Conservation (phyloP, 495 filamentous ascomycete genomes). For the Neurospora sp. region DNA sequence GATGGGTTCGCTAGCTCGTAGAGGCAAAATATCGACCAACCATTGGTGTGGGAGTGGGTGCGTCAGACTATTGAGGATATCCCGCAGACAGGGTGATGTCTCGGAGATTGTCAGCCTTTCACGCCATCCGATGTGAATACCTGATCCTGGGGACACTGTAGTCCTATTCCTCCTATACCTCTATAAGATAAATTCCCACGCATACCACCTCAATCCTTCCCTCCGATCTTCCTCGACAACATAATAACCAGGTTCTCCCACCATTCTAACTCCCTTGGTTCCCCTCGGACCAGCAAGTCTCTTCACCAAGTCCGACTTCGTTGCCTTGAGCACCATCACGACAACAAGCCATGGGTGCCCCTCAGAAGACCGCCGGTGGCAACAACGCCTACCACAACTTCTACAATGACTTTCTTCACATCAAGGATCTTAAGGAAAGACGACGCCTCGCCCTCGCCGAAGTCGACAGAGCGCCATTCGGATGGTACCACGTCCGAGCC, state of each 20-base stretch:
- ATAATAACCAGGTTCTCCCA: background rate
- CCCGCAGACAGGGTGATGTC: background rate
- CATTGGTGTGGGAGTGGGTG: background rate
- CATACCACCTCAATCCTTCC: background rate
- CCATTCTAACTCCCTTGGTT: background rate
- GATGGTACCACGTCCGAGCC: constrained; percentile 66
- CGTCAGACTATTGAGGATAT: background rate
- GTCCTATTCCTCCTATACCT: background rate
- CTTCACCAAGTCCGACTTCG: background rate
- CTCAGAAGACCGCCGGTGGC: constrained; percentile 45
- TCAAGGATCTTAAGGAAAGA: constrained; percentile 60
- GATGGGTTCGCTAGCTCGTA: background rate
- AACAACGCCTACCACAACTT: constrained; percentile 63
- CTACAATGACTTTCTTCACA: constrained; percentile 51
- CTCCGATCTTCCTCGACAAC: background rate
- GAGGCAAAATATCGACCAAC: background rate
- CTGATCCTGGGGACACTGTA: background rate
- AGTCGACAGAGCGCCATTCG: constrained; percentile 67
- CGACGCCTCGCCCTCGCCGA: constrained; percentile 60
- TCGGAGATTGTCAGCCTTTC: background rate
- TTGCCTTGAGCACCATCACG: background rate
- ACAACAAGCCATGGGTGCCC: constrained; percentile 7
- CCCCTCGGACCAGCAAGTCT: background rate
- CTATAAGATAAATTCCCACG: background rate
- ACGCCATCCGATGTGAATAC: background rate